A percentile compares a stretch with the other conserved stretches of the same genome.
phyloP scores from a whole-genome alignment of 1,284 basidiomycete genomes.

The Cerrena zonata region DNA sequence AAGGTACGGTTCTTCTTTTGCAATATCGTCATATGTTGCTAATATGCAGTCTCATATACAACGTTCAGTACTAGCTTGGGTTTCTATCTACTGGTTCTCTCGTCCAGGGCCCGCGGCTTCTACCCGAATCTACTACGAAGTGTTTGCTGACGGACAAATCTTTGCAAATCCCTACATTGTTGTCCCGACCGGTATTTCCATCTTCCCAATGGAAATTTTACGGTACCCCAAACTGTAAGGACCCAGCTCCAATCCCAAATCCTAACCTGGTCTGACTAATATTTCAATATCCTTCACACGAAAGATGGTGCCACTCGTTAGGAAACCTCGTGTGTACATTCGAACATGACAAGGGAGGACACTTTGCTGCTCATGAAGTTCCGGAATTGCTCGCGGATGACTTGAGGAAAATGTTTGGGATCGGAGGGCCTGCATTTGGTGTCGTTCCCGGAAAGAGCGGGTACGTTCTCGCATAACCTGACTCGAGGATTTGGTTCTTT shows the following conservation, averaged over 20 bases:
- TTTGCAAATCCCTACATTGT: neutral
- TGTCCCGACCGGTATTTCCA: constrained; percentile 2
- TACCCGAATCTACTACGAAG: constrained; percentile 35
- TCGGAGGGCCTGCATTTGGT: too few species aligned
- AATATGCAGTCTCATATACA: too few species aligned
- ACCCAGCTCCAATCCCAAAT: neutral
- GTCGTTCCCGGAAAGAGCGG: too few species aligned
- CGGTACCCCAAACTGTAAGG: neutral
- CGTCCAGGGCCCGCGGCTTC: constrained; percentile 33
- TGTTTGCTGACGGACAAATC: neutral
- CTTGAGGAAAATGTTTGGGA: constrained; percentile 6
- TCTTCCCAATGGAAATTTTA: constrained; percentile 3
- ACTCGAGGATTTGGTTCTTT: too few species aligned
- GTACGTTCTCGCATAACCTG: too few species aligned
- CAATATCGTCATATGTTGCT: neutral
- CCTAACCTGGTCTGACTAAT: too few species aligned
- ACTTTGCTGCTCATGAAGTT: constrained; percentile 3
- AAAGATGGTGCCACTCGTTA: neutral
- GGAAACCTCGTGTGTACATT: constrained; percentile 2
- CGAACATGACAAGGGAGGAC: constrained; percentile 4
- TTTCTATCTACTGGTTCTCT: constrained; percentile 38
- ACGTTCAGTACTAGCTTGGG: constrained; percentile 37
- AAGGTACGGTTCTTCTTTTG: constrained; percentile 17
- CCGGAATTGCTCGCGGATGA: constrained; percentile 2
- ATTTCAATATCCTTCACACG: neutral